Percentiles rank a stretch among this genome's conserved stretches.
Evolutionary conservation across 169 alveolate species (phyloP).

Genomic region (Eimeria necatrix): DNA sequence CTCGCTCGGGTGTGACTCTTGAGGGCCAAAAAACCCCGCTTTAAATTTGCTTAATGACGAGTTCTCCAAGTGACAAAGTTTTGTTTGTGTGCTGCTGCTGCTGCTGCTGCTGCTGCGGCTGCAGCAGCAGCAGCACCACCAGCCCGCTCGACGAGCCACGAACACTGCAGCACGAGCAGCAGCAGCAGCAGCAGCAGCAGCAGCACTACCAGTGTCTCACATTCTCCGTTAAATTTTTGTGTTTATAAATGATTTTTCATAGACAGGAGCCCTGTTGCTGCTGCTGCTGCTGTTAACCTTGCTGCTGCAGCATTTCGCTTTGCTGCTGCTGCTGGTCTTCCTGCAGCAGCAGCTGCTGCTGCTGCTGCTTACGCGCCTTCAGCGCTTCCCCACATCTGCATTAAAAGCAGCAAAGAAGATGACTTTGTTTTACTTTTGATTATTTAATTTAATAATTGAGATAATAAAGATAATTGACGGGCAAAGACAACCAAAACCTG

Average conservation of each 20-base stretch:
- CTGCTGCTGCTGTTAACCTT: background rate
- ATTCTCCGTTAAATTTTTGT: background rate
- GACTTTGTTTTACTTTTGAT: too few species aligned
- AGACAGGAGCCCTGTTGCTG: background rate
- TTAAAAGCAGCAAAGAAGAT: too few species aligned
- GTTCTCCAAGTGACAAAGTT: background rate
- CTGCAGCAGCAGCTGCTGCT: too few species aligned
- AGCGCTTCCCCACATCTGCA: too few species aligned
- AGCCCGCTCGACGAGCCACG: constrained; percentile 12
- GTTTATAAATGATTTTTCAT: background rate
- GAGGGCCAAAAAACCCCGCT: background rate
- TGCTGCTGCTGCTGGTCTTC: background rate
- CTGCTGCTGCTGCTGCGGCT: constrained; percentile 6
- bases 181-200: background rate
- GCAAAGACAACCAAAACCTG: too few species aligned
- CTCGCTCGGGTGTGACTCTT: background rate
- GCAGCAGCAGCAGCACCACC: background rate
- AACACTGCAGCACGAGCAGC: constrained; percentile 23
- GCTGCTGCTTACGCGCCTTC: too few species aligned
- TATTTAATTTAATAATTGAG: too few species aligned
- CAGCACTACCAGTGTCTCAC: background rate
- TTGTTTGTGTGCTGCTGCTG: background rate
- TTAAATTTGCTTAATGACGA: background rate
- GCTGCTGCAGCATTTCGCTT: background rate
- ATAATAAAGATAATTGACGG: too few species aligned